Percentiles rank a stretch among this genome's conserved stretches.
phyloP scores from a whole-genome alignment of 441 rosid species.

The Erodium trifolium region DNA sequence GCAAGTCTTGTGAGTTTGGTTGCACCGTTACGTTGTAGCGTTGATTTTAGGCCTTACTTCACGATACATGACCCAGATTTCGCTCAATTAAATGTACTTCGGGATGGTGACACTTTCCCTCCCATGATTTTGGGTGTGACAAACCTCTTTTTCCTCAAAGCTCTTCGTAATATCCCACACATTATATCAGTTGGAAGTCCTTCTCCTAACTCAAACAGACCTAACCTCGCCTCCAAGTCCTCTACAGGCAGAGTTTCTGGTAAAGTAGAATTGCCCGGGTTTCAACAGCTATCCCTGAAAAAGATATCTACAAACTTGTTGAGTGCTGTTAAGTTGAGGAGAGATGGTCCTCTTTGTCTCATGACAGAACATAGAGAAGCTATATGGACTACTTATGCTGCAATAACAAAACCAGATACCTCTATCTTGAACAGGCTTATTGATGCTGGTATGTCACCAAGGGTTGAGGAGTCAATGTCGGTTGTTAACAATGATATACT shows the following conservation, averaged over 20 bases:
- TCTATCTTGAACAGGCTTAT: slow-evolving; percentile 86
- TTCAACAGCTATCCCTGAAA: slow-evolving; percentile 70
- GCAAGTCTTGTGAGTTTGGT: slow-evolving; percentile 91
- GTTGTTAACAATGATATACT: slow-evolving; percentile 93
- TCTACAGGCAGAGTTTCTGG: slow-evolving; percentile 56
- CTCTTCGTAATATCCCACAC: slow-evolving; percentile 82
- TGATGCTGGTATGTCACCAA: slow-evolving; percentile 90
- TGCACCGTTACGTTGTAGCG: slow-evolving; percentile 75
- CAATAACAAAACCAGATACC: slow-evolving; percentile 90
- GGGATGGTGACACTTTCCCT: slow-evolving; percentile 72
- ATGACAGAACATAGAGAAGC: slow-evolving; percentile 99
- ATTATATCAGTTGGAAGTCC: slow-evolving; percentile 89
- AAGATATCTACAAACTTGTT: slow-evolving; percentile 74
- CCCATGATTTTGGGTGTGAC: slow-evolving; percentile 94
- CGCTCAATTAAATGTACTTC: slow-evolving; percentile 55
- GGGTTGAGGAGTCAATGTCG: slow-evolving; percentile 98
- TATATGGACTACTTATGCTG: slow-evolving; percentile 73
- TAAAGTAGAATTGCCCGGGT: slow-evolving; percentile 63
- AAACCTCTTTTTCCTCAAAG: slow-evolving; percentile 86
- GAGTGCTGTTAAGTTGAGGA: slow-evolving; percentile 70
- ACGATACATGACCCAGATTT: slow-evolving; percentile 94
- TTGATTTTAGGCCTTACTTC: slow-evolving; percentile 96
- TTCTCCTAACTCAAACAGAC: slow-evolving; percentile 47
- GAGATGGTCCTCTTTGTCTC: slow-evolving; percentile 96
- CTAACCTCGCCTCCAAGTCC: slow-evolving; percentile 45